phyloP scores from a whole-genome alignment of 768 basidiomycete genomes.

The Trametes elegans region DNA sequence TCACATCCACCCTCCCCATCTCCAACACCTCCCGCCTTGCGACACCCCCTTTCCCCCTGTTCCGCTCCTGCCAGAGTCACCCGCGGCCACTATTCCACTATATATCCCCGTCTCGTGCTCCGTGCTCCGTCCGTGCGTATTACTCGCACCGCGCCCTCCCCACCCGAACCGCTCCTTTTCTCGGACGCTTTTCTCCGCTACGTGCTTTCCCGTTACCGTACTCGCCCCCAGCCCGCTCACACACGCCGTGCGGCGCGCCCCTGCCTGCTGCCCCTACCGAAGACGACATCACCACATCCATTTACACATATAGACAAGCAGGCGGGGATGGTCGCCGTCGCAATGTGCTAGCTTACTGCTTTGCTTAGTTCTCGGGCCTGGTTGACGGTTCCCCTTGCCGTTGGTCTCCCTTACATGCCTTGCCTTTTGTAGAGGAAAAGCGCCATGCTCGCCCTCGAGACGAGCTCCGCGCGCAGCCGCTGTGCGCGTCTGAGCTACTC shows the following conservation, averaged over 20 bases:
- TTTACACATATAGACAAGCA: too few relatives aligned
- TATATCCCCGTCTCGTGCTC: constrained; percentile 1
- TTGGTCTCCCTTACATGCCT: too few relatives aligned
- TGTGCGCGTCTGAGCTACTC: too few relatives aligned
- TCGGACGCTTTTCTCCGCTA: background rate
- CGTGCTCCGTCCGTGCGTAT: background rate
- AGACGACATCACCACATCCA: too few relatives aligned
- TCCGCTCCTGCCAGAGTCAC: background rate
- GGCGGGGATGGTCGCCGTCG: too few relatives aligned
- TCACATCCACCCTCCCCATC: background rate
- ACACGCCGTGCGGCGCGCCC: too few relatives aligned
- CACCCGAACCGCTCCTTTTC: constrained; percentile 7
- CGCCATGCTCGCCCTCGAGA: too few relatives aligned
- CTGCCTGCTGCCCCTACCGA: too few relatives aligned
- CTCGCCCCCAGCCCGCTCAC: background rate
- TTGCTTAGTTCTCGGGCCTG: background rate
- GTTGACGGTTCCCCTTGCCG: too few relatives aligned
- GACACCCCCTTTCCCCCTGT: background rate
- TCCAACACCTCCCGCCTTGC: background rate
- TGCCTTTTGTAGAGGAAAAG: too few relatives aligned
- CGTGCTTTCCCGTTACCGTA: background rate
- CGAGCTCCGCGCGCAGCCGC: too few relatives aligned
- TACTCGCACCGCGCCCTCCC: constrained; percentile 1
- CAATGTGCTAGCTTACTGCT: background rate
- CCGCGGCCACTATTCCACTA: background rate